Base-by-base conservation (phyloP, 139 green algal species). In the Chlorella sp. region DNA sequence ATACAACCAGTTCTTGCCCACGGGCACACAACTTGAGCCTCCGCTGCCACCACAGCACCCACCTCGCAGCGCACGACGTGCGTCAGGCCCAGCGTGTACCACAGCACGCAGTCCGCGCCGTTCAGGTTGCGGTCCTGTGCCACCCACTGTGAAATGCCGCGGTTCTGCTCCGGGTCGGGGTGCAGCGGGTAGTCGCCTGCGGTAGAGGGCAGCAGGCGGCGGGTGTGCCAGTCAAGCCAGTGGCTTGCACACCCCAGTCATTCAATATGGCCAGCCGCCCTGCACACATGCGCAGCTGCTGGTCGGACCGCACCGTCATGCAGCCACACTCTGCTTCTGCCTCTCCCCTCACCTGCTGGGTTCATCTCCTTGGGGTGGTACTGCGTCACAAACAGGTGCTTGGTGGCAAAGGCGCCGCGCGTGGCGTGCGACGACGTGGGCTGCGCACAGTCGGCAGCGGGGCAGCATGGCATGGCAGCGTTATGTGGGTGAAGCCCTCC, bases 31-130 rank as follows among this genome's bases (percentile, higher is more conserved):
- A n/a, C n/a, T n/a, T n/a, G n/a, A n/a, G n/a, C n/a, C n/a, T n/a
- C n/a, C n/a, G n/a, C n/a, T n/a, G n/a, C n/a, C n/a, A n/a, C 60
- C 39, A 25, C 71, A 38, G 51, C 23, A 47, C 71, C 4, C 47
- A 80, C 74, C 74, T 96, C 94, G 30, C 93, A 23, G 81, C 94
- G 87, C n/a, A 94, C 92, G 9, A 97, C 67, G 81, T 98, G 95
- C 0, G 95, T 98, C 4, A 98, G 87, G 20, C 95, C 95, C 82
- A 97, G 95, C 12, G 91, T 93, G 90, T 96, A 95, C 94, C 95
- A 98, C n/a, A 98, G 67, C 73, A 98, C 94, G 20, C 92, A 89
- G 84, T 97, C 93, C 30, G 86, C 74, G 44, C 92, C 87, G 28
- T 78, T 51, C 41, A 97, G 87, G 7, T 68, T 57, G 51, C 84